Base-by-base conservation (phyloP, 345 rosid species). In the Gossypium bickii region DNA sequence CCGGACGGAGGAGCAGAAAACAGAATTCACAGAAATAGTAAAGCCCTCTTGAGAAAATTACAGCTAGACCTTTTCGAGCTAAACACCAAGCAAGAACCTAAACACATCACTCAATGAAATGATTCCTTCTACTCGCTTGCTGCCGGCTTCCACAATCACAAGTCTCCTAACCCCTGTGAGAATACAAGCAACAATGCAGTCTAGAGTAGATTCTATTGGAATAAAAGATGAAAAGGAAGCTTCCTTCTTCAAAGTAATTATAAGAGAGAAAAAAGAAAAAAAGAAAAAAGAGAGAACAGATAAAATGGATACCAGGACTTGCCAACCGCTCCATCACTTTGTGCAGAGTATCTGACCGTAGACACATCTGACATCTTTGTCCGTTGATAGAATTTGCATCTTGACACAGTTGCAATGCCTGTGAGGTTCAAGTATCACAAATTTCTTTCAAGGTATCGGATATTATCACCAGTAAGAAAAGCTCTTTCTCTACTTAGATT, bases 281-380 rank as follows among this genome's bases (percentile, higher is more conserved):
- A 29, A 1, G n/a, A 34, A 34, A 5, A 34, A 1, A 34, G 7
- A 34, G 1, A 11, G 47, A 48, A 56, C 9, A 38, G 48, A 47
- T 7, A 4, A 67, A 22, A 45, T 34, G 13, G 12, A 43, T 84
- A 92, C 97, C 96, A 11, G 94, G 89, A 79, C 74, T 88, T 41
- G 93, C 87, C 77, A 92, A 77, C 60, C 89, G 91, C 84, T 92
- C 96, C 91, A 92, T 90, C 78, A 92, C 92, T 87, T 89, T 89
- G 77, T 78, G 86, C 29, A 92, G 82, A 74, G 97, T 78, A 80
- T 92, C 97, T 0, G 90, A 81, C 51, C 92, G 84, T 81, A 92
- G 86, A 75, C 97, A 92, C 96, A 92, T 92, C 77, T 92, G 96
- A 79, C 92, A 90, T 84, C 97, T 86, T 80, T 84, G 92, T 59